phyloP scores from a whole-genome alignment of 306 rosid species.

The Medicago ruthenica region DNA sequence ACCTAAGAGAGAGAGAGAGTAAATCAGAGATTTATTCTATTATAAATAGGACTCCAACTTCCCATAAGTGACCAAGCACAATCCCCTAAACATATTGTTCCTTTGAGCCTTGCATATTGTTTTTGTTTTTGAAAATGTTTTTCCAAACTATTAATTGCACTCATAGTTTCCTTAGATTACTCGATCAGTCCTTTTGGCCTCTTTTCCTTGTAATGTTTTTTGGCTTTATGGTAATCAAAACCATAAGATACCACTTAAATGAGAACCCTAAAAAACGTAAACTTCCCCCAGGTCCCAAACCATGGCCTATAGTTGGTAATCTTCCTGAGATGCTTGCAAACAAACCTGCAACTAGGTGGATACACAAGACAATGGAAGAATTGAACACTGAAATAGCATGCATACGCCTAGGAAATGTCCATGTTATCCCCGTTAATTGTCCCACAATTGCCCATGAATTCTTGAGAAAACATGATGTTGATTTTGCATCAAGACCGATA shows the following conservation, averaged over 20 bases:
- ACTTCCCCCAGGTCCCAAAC: constrained; percentile 53
- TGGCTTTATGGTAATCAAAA: neutral
- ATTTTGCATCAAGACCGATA: neutral
- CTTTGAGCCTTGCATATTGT: neutral
- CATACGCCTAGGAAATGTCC: neutral
- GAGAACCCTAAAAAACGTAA: neutral
- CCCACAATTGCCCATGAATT: neutral
- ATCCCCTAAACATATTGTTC: neutral
- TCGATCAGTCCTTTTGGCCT: neutral
- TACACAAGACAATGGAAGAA: neutral
- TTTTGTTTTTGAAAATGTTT: neutral
- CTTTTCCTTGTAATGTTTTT: neutral
- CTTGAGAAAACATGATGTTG: neutral
- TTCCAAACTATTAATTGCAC: neutral
- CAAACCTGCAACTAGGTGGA: neutral
- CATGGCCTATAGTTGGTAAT: constrained; percentile 54
- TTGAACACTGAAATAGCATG: neutral
- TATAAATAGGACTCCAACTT: neutral
- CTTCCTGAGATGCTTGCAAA: constrained; percentile 49
- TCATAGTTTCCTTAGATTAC: neutral
- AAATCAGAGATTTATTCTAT: too few species aligned
- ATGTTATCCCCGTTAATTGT: neutral
- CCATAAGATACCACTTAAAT: neutral
- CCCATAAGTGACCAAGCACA: neutral
- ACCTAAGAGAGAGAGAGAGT: too few species aligned